Conservation (phyloP, 2,329 filamentous ascomycete species). For the Hysterium pulicare region DNA sequence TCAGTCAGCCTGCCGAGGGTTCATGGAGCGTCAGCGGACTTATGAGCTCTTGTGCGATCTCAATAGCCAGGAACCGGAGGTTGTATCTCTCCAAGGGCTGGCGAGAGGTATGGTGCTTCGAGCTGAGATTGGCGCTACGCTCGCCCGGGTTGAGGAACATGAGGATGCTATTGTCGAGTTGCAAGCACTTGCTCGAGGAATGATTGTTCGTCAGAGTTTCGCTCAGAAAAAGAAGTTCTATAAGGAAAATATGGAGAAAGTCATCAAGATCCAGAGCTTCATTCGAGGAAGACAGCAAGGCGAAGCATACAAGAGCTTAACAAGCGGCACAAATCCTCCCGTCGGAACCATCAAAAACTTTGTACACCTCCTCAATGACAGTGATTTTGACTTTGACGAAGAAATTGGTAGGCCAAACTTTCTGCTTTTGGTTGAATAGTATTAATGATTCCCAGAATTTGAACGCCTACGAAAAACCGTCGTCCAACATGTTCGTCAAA, state of each 20-base stretch:
- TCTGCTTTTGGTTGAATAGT: not conserved
- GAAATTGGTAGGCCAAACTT: constrained; percentile 60
- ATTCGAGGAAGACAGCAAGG: constrained; percentile 92
- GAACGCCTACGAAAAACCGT: constrained; percentile 93
- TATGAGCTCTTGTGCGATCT: constrained; percentile 66
- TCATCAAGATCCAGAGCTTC: constrained; percentile 98
- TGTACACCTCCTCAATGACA: constrained; percentile 95
- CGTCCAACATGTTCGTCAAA: constrained; percentile 93
- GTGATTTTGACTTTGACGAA: constrained; percentile 98
- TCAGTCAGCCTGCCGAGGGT: constrained; percentile 67
- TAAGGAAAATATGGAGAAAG: constrained; percentile 96
- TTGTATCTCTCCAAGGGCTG: constrained; percentile 70
- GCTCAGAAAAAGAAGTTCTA: constrained; percentile 85
- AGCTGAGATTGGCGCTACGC: constrained; percentile 66
- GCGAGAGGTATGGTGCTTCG: constrained; percentile 77
- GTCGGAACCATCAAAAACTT: constrained; percentile 98
- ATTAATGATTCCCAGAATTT: constrained; percentile 60
- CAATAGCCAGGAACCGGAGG: constrained; percentile 62
- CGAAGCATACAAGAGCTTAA: constrained; percentile 96
- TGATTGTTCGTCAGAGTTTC: constrained; percentile 70
- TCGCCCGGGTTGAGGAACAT: constrained; percentile 76
- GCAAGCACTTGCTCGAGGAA: constrained; percentile 71
- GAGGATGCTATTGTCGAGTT: constrained; percentile 73
- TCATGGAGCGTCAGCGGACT: constrained; percentile 59
- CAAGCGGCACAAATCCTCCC: constrained; percentile 91